Evolutionary conservation across 768 basidiomycete genomes (phyloP).

Genomic region (Lactifluus subvellereus): DNA sequence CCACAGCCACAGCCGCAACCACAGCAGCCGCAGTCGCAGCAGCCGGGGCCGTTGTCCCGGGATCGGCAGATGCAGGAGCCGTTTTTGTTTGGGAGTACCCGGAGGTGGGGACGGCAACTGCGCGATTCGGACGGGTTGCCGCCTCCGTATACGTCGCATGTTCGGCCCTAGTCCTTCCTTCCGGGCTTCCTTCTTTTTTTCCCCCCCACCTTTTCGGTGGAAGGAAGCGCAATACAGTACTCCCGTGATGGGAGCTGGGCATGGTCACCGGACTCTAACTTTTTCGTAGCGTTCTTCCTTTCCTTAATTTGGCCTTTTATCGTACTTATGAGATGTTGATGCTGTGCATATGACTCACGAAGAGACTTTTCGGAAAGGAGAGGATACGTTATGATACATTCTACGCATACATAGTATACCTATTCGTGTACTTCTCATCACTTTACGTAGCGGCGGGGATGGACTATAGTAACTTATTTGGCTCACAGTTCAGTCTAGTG

Average conservation of each 20-base stretch:
- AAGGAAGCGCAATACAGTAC: no score
- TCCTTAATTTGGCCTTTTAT: background rate
- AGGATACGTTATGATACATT: background rate
- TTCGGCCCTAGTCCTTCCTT: background rate
- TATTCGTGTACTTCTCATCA: background rate
- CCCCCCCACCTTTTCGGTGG: no score
- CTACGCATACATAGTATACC: background rate
- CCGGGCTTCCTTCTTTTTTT: background rate
- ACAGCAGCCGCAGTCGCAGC: background rate
- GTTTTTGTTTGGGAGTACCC: background rate
- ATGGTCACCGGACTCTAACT: background rate
- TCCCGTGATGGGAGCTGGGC: no score
- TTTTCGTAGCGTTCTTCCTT: background rate
- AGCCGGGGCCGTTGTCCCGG: background rate
- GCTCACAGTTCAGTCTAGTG: no score
- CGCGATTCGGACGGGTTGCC: background rate
- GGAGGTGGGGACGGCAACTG: background rate
- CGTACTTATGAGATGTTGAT: background rate
- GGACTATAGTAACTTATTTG: no score
- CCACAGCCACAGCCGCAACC: background rate
- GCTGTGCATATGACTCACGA: background rate
- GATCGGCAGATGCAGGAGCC: background rate
- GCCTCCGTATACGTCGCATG: conserved; percentile 6
- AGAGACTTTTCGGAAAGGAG: background rate
- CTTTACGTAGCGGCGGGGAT: no score